Conservation (phyloP, 2,329 filamentous ascomycete species). For the Alternaria sp. region DNA sequence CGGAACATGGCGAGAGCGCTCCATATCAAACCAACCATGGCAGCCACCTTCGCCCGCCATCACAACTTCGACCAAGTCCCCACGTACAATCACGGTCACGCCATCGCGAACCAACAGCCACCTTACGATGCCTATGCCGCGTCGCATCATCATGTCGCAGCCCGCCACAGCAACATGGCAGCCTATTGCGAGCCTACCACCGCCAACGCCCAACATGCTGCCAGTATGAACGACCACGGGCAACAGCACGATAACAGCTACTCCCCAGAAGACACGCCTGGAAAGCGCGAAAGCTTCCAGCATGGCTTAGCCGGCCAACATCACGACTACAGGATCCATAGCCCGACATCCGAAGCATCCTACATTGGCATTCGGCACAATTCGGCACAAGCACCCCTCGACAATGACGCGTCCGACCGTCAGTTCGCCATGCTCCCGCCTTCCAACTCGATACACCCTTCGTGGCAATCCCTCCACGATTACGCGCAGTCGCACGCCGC, state of each 20-base stretch:
- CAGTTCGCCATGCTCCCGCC: conserved; percentile 43
- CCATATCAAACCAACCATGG: conserved; percentile 10
- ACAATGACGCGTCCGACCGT: conserved; percentile 19
- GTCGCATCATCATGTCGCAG: conserved; percentile 25
- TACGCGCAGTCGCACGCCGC: conserved; percentile 44
- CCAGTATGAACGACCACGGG: conserved; percentile 14
- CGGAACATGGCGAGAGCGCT: conserved; percentile 4
- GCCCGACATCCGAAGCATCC: background rate
- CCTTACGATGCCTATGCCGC: conserved; percentile 25
- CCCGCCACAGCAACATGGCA: conserved; percentile 17
- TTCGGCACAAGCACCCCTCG: conserved; percentile 11
- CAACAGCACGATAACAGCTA: conserved; percentile 7
- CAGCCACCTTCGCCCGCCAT: conserved; percentile 8
- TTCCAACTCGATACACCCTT: conserved; percentile 27
- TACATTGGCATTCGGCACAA: conserved; percentile 6
- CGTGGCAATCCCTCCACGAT: conserved; percentile 40
- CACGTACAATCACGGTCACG: conserved; percentile 8
- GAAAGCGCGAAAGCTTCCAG: background rate
- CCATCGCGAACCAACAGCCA: conserved; percentile 13
- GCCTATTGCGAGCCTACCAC: conserved; percentile 16
- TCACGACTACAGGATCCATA: background rate
- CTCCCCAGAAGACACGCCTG: conserved; percentile 6
- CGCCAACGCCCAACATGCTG: conserved; percentile 6
- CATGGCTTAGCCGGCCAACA: conserved; percentile 1
- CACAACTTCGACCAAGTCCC: conserved; percentile 3